Percentiles rank a stretch among this genome's conserved stretches.
Conservation (phyloP, 2,329 filamentous ascomycete species). For the Aspergillus costaricaensis region DNA sequence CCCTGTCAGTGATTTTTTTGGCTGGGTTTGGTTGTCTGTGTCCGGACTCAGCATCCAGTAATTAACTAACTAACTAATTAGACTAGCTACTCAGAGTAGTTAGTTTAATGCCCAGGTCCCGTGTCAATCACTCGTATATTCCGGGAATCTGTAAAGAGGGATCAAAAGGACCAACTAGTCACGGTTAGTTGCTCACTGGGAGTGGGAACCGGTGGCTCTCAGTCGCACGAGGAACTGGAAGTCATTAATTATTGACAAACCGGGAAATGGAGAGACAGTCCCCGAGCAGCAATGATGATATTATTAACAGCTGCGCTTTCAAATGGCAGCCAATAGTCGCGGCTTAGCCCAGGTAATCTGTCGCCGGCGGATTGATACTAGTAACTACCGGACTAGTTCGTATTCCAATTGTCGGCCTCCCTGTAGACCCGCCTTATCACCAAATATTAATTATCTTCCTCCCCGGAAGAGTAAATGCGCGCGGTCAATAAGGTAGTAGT, state of each 20-base stretch:
- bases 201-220: constrained; percentile 11
- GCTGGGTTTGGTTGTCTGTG: constrained; percentile 5
- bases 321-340: neutral
- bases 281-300: neutral
- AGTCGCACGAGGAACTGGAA: neutral
- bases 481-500: neutral
- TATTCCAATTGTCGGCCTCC: neutral
- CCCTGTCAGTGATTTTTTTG: constrained; percentile 9
- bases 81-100: neutral
- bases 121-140: neutral
- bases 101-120: neutral
- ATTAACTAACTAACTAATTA: neutral
- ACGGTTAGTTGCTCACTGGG: constrained; percentile 4
- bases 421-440: neutral
- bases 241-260: neutral
- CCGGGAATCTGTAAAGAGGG: neutral
- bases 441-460: neutral
- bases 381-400: neutral
- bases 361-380: neutral
- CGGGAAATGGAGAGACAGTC: neutral
- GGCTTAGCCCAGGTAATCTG: neutral
- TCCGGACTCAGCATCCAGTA: neutral
- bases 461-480: neutral
- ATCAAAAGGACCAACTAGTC: constrained; percentile 3
- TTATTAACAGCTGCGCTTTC: neutral